phyloP scores from a whole-genome alignment of 768 basidiomycete species.

The Termitomyces sp. region DNA sequence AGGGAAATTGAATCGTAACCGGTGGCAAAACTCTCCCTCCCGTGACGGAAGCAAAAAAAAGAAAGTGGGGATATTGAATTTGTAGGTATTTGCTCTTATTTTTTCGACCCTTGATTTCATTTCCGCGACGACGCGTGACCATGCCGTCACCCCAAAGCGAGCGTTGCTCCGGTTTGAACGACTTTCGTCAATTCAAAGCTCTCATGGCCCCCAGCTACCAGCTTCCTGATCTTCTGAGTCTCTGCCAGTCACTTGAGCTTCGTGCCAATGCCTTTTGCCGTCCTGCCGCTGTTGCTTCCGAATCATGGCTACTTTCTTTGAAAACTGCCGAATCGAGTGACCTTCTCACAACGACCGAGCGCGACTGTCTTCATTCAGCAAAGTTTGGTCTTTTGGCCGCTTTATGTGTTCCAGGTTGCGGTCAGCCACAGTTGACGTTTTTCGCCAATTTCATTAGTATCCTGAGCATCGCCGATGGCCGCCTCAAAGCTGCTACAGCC shows the following conservation, averaged over 20 bases:
- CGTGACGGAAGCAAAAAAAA: constrained; percentile 16
- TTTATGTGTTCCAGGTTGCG: constrained; percentile 54
- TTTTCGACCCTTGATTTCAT: constrained; percentile 12
- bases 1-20: background rate
- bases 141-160: background rate
- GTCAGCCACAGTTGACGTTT: constrained; percentile 48
- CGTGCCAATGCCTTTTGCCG: constrained; percentile 34
- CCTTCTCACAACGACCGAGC: constrained; percentile 22
- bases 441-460: constrained; percentile 45
- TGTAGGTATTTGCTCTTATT: background rate
- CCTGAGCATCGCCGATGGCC: constrained; percentile 27
- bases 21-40: constrained; percentile 5
- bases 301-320: constrained; percentile 21
- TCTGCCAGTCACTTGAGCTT: constrained; percentile 27
- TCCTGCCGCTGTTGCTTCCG: constrained; percentile 25
- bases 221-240: constrained; percentile 32
- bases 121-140: constrained; percentile 8
- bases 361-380: constrained; percentile 17
- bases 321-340: constrained; percentile 7
- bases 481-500: constrained; percentile 14
- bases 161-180: constrained; percentile 5
- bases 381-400: constrained; percentile 49
- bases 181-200: background rate
- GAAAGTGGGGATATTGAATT: background rate
- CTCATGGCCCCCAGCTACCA: constrained; percentile 30